phyloP scores from a whole-genome alignment of 768 basidiomycete species.

The Russula ochroleuca region DNA sequence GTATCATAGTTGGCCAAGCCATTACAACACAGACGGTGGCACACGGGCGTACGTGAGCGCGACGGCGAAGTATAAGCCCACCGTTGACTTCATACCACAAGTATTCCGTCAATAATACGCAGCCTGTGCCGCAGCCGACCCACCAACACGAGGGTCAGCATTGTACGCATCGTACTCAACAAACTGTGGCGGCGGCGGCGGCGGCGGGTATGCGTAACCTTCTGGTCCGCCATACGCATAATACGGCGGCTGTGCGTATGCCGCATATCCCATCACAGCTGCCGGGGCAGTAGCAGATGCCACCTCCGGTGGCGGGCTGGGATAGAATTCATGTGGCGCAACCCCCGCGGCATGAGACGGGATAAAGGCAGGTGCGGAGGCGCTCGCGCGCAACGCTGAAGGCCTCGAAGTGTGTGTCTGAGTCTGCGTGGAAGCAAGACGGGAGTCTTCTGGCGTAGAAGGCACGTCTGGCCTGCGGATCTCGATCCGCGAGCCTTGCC shows the following conservation, averaged over 20 bases:
- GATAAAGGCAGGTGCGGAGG: slow-evolving; percentile 16
- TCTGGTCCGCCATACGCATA: slow-evolving; percentile 19
- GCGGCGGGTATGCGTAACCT: slow-evolving; percentile 15
- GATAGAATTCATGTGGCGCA: slow-evolving; percentile 32
- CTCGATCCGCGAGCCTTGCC: slow-evolving; percentile 66
- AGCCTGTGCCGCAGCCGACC: background rate
- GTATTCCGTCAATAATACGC: slow-evolving; percentile 23
- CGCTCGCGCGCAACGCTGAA: slow-evolving; percentile 40
- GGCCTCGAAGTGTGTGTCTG: slow-evolving; percentile 26
- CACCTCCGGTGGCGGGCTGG: slow-evolving; percentile 22
- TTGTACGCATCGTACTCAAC: slow-evolving; percentile 21
- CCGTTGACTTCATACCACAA: background rate
- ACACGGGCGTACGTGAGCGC: background rate
- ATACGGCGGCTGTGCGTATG: slow-evolving; percentile 38
- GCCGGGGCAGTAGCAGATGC: slow-evolving; percentile 34
- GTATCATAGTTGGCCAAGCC: background rate
- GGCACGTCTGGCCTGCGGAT: slow-evolving; percentile 57
- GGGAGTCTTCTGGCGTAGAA: slow-evolving; percentile 1
- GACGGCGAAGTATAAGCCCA: too few species aligned
- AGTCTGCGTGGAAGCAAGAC: background rate
- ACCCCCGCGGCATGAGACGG: slow-evolving; percentile 9
- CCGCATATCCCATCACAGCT: slow-evolving; percentile 50
- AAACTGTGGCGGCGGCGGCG: slow-evolving; percentile 18
- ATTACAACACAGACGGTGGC: background rate
- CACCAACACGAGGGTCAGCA: slow-evolving; percentile 11